Evolutionary conservation across 345 rosid species (phyloP).

Genomic region (Lenwebbia sp.): DNA sequence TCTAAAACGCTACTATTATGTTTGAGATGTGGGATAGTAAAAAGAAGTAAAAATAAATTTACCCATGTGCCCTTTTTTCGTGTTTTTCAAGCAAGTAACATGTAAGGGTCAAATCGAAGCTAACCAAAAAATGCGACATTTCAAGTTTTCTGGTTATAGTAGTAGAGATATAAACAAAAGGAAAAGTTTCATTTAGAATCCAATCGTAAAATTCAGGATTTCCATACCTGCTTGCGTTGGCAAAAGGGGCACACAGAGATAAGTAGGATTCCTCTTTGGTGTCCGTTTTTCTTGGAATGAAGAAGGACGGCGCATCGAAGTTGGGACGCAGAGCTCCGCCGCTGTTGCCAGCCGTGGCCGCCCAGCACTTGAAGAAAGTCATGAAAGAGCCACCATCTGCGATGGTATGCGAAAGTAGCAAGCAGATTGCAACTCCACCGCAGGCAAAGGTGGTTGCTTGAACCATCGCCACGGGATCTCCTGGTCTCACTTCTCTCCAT

Average conservation of each 20-base stretch:
- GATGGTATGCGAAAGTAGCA: background rate
- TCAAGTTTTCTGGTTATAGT: too few species aligned
- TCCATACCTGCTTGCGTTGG: background rate
- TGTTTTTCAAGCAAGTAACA: too few species aligned
- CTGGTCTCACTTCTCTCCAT: background rate
- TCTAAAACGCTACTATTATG: too few species aligned
- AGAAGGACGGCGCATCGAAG: background rate
- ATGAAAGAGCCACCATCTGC: background rate
- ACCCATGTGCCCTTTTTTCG: too few species aligned
- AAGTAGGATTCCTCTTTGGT: background rate
- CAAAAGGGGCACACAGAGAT: background rate
- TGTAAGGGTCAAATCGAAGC: too few species aligned
- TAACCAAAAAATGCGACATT: too few species aligned
- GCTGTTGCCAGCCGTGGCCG: background rate
- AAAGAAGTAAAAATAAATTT: too few species aligned
- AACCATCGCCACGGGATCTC: background rate
- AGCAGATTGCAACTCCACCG: background rate
- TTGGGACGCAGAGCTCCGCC: background rate
- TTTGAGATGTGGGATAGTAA: too few species aligned
- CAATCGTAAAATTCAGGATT: too few species aligned
- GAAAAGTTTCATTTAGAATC: too few species aligned
- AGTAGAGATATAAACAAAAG: too few species aligned
- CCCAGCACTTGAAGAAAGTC: constrained; percentile 4
- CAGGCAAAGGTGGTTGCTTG: background rate
- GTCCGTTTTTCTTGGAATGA: background rate